phyloP scores from a whole-genome alignment of 257 asterid genomes.

The Penstemon davidsonii region DNA sequence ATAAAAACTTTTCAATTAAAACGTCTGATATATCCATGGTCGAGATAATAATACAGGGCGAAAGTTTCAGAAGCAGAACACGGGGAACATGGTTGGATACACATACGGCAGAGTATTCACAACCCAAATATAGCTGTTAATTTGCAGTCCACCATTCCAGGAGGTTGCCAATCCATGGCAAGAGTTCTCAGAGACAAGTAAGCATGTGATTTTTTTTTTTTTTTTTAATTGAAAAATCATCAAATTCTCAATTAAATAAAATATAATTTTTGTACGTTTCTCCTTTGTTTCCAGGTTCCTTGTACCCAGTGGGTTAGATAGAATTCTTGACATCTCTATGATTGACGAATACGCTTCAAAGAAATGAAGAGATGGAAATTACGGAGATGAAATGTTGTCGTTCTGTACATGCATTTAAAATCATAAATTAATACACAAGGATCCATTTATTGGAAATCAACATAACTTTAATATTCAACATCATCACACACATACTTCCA shows the following conservation, averaged over 20 bases:
- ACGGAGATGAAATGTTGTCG: too few species aligned
- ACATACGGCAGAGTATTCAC: conserved; percentile 86
- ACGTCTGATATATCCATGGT: too few species aligned
- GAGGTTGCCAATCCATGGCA: conserved; percentile 78
- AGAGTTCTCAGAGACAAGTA: conserved; percentile 65
- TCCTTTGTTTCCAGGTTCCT: conserved; percentile 60
- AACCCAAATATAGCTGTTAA: conserved; percentile 92
- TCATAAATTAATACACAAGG: too few species aligned
- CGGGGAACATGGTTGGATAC: conserved; percentile 79
- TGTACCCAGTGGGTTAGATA: conserved; percentile 49
- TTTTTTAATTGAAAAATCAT: too few species aligned
- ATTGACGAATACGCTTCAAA: conserved; percentile 55
- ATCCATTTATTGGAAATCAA: background rate
- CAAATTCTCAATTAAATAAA: too few species aligned
- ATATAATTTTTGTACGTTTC: too few species aligned
- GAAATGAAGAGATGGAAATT: conserved; percentile 37
- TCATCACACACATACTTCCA: too few species aligned
- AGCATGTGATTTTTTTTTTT: background rate
- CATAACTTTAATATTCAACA: too few species aligned
- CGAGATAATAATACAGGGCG: conserved; percentile 59
- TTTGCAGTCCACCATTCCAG: conserved; percentile 66
- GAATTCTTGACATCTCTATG: conserved; percentile 59
- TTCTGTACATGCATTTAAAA: too few species aligned
- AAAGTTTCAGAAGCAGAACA: conserved; percentile 52
- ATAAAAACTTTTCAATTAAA: too few species aligned